Percentiles rank a stretch among this genome's conserved stretches.
Evolutionary conservation across 352 stramenopile species (phyloP).

Genomic region (Pythium biforme): DNA sequence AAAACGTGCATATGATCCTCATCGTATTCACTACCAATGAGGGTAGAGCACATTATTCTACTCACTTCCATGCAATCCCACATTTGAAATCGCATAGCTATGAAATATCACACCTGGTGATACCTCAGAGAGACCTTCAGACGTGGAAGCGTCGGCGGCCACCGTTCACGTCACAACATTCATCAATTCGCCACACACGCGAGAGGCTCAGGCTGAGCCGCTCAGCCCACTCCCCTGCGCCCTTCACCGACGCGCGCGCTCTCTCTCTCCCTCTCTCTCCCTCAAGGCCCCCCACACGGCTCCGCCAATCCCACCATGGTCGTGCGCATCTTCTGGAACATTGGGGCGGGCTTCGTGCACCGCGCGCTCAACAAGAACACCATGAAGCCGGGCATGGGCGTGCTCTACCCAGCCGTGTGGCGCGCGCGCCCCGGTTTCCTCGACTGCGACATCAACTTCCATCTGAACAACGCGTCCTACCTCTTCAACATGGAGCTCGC

Average conservation of each 20-base stretch:
- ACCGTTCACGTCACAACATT: not conserved
- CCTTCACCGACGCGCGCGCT: too few species aligned
- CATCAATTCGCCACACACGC: not conserved
- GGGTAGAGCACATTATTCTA: too few species aligned
- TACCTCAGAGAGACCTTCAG: not conserved
- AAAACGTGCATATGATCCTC: too few species aligned
- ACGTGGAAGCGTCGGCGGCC: not conserved
- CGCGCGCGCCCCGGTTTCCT: slow-evolving; percentile 58
- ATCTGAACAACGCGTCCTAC: slow-evolving; percentile 85
- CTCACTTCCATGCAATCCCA: not conserved
- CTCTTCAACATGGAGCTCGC: slow-evolving; percentile 86
- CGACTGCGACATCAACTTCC: slow-evolving; percentile 84
- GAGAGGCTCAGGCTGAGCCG: too few species aligned
- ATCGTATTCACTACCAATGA: too few species aligned
- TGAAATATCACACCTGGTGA: slow-evolving; percentile 1
- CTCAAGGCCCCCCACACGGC: not conserved
- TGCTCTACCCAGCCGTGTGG: slow-evolving; percentile 71
- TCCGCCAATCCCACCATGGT: slow-evolving; percentile 38
- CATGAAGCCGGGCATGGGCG: slow-evolving; percentile 48
- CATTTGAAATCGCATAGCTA: not conserved
- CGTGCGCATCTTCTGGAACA: slow-evolving; percentile 70
- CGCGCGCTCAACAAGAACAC: slow-evolving; percentile 52
- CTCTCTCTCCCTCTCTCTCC: not conserved
- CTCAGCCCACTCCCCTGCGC: too few species aligned
- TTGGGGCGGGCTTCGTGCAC: slow-evolving; percentile 51